A percentile compares a stretch with the other conserved stretches of the same genome.
Conservation (phyloP, 1,284 basidiomycete genomes). For the Malassezia sp. region DNA sequence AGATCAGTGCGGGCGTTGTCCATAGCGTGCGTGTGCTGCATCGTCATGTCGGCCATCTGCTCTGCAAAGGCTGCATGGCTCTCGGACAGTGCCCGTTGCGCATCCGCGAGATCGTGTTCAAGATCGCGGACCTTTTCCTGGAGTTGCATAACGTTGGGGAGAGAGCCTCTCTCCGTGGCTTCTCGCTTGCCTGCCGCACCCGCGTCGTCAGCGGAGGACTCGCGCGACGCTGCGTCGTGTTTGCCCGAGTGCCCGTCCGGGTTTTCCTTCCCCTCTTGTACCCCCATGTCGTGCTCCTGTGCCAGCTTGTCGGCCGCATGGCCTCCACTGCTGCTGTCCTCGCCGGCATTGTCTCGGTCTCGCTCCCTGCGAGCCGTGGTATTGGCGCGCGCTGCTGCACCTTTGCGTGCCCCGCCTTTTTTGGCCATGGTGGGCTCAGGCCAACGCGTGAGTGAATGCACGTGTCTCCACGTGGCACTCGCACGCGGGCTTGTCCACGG, state of each 20-base stretch:
- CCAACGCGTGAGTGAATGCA: neutral
- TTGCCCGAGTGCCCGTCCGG: too few relatives aligned
- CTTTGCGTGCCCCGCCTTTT: neutral
- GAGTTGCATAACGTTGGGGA: too few relatives aligned
- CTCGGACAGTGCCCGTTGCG: conserved; percentile 9
- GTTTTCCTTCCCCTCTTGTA: too few relatives aligned
- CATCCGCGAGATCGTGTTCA: conserved; percentile 2
- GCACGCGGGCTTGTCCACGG: too few relatives aligned
- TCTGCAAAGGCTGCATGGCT: conserved; percentile 15
- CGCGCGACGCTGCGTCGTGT: too few relatives aligned
- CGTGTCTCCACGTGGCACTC: conserved; percentile 5
- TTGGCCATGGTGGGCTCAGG: conserved; percentile 5
- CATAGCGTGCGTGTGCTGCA: neutral
- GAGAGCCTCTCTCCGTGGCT: too few relatives aligned
- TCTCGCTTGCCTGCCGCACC: too few relatives aligned
- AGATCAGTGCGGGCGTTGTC: neutral
- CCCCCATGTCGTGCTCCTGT: neutral
- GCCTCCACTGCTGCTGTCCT: neutral
- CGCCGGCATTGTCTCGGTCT: neutral
- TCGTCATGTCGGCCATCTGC: conserved; percentile 7
- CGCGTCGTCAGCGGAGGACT: too few relatives aligned
- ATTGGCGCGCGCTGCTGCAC: neutral
- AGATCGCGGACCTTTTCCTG: neutral
- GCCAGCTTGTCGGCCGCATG: neutral
- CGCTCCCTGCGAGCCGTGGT: neutral